A percentile compares a stretch with the other conserved stretches of the same genome.
Conservation (phyloP, 768 basidiomycete species). For the Hypholoma sublateritium region DNA sequence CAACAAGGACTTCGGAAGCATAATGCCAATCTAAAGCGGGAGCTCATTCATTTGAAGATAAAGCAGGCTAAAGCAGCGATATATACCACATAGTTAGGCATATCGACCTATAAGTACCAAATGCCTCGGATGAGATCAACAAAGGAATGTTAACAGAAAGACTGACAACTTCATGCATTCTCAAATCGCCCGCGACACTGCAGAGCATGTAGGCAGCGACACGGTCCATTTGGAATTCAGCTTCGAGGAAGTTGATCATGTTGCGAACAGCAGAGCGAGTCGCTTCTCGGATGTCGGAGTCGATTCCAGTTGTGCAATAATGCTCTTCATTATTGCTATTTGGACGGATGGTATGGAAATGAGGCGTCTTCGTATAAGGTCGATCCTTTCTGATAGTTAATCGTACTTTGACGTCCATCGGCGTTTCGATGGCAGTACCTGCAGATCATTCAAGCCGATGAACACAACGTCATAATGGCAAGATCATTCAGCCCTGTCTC, state of each 20-base stretch:
- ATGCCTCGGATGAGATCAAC: background rate
- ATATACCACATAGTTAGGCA: slow-evolving; percentile 64
- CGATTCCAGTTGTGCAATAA: slow-evolving; percentile 61
- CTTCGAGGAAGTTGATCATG: slow-evolving; percentile 55
- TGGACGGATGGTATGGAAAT: slow-evolving; percentile 41
- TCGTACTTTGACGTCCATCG: slow-evolving; percentile 54
- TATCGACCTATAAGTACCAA: slow-evolving; percentile 45
- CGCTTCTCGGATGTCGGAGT: slow-evolving; percentile 54
- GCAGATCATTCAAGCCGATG: background rate
- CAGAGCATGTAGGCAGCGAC: slow-evolving; percentile 61
- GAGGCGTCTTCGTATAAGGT: slow-evolving; percentile 57
- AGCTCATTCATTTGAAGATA: background rate
- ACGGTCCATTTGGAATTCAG: slow-evolving; percentile 40
- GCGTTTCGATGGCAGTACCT: slow-evolving; percentile 68
- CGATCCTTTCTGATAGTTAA: slow-evolving; percentile 58
- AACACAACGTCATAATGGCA: too few species aligned
- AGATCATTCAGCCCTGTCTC: slow-evolving; percentile 15
- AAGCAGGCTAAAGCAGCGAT: background rate
- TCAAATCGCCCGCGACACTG: slow-evolving; percentile 57
- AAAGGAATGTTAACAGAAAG: slow-evolving; percentile 4
- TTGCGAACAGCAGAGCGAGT: slow-evolving; percentile 54
- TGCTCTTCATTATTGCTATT: slow-evolving; percentile 35
- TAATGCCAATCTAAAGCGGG: slow-evolving; percentile 48
- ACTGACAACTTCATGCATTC: slow-evolving; percentile 61
- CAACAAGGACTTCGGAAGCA: slow-evolving; percentile 48